Evolutionary conservation across 228 moss, liverwort and hornwort genomes (phyloP), one percentile per base, ranked within the genome.

Genomic region (Sphagnum fallax): DNA sequence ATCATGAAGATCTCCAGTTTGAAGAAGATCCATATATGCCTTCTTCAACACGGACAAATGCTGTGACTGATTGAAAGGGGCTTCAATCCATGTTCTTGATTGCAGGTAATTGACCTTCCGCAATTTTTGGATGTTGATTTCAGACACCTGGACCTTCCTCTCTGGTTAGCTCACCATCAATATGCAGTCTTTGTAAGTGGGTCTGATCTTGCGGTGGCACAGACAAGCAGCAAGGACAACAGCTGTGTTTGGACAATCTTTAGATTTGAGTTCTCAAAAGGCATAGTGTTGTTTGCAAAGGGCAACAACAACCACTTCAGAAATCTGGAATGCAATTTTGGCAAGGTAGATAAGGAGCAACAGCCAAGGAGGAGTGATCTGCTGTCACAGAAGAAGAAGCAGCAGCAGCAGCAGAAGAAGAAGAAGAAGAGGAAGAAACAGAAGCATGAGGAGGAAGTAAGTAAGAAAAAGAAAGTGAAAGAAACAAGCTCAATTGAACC

Each of bases 41-140:
- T 32, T 2, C 32, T 32, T 2, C 32, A 32, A 32, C 32, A 32
- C 32, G 1, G 32, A 32, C 32, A 32, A 32, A 32, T 32, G 32
- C 32, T 32, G 32, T 32, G 32, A 32, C 32, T 32, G 32, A 32
- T 32, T 32, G 32, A 32, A 32, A 32, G 32, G 32, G 32, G 32
- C 32, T 32, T 2, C 32, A 32, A 32, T 32, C 32, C 32, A 32
- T 32, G 32, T 32, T 32, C 32, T 32, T 32, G 32, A 10, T 16
- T 53, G 53, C 73, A 90, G 84, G 66, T 78, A 10, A 69, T 79
- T 63, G 69, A 74, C 13, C 79, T 75, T 67, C 62, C 77, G 5
- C 85, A 83, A 67, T 96, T 87, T 51, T 62, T 96, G 15, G 89
- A 96, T 47, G 74, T 89, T 66, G 80, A 92, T 78, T 88, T 91